These are phyloP conservation scores for Mucor mucedo DNA, from an alignment of 371 early-diverging fungal genomes.

Conservation along the genomic window DNA sequence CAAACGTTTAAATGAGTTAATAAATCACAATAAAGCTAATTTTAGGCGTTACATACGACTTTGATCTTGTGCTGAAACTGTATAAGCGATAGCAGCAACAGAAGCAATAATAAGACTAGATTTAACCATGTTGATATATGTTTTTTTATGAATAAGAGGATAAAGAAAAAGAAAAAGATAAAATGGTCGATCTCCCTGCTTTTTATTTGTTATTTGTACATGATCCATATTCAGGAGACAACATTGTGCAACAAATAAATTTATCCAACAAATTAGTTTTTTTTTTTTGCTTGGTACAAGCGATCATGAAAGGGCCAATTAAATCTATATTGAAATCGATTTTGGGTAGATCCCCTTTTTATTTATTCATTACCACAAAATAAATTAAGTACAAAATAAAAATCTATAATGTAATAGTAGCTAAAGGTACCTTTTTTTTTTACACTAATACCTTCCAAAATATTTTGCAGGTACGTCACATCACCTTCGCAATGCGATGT, in stretches of 20 bases:
- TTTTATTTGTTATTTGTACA: background rate
- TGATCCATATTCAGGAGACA: slow-evolving; percentile 4
- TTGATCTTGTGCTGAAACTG: slow-evolving; percentile 6
- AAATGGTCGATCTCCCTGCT: background rate
- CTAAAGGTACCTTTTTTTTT: no score
- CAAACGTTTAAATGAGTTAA: no score
- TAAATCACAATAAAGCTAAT: no score
- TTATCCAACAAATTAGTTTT: background rate
- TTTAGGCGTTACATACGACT: background rate
- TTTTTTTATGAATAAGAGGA: background rate
- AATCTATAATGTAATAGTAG: no score
- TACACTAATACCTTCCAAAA: no score
- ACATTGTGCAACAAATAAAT: slow-evolving; percentile 2
- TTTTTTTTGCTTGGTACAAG: background rate
- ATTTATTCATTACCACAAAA: no score
- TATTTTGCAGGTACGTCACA: no score
- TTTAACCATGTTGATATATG: slow-evolving; percentile 20
- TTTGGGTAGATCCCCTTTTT: no score
- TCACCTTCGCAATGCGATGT: no score
- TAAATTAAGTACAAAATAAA: no score
- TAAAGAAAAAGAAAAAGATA: background rate
- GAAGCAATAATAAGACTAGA: slow-evolving; percentile 11
- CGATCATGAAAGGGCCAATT: background rate
- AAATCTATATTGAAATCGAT: background rate
- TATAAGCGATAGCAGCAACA: slow-evolving; percentile 3